A percentile compares a stretch with the other conserved stretches of the same genome.
phyloP scores from a whole-genome alignment of 208 protist species.

The Tritrichomonas musculus region DNA sequence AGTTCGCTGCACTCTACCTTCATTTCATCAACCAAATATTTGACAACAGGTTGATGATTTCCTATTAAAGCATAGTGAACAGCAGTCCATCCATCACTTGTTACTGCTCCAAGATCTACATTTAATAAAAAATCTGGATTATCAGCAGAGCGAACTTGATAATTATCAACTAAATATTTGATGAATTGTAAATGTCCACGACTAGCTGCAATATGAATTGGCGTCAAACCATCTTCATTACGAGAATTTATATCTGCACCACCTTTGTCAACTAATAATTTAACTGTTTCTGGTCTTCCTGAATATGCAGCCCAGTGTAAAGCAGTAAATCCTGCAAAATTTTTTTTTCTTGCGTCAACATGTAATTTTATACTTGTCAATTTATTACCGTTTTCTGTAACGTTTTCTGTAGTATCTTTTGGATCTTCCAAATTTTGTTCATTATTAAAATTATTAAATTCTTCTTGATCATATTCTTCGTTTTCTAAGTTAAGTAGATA shows the following conservation, averaged over 20 bases:
- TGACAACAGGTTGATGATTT: conserved; percentile 12
- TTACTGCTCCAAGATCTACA: neutral
- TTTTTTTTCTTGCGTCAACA: no score
- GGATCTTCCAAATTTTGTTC: no score
- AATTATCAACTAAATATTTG: neutral
- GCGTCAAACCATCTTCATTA: neutral
- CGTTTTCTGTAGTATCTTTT: no score
- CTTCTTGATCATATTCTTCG: no score
- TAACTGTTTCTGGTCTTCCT: neutral
- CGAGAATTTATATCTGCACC: neutral
- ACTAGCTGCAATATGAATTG: neutral
- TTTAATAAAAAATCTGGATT: neutral
- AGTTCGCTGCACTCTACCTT: neutral
- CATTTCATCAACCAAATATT: neutral
- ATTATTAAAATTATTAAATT: no score
- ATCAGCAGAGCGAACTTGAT: neutral
- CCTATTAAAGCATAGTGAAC: neutral
- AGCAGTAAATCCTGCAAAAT: neutral
- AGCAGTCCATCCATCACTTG: conserved; percentile 26
- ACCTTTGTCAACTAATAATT: neutral
- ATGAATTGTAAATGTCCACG: conserved; percentile 6
- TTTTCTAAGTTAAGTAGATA: neutral
- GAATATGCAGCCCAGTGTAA: conserved; percentile 12
- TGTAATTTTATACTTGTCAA: no score
- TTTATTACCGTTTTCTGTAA: no score